Evolutionary conservation across 2,329 filamentous ascomycete genomes (phyloP).

Genomic region (Pseudomassariella vexata): DNA sequence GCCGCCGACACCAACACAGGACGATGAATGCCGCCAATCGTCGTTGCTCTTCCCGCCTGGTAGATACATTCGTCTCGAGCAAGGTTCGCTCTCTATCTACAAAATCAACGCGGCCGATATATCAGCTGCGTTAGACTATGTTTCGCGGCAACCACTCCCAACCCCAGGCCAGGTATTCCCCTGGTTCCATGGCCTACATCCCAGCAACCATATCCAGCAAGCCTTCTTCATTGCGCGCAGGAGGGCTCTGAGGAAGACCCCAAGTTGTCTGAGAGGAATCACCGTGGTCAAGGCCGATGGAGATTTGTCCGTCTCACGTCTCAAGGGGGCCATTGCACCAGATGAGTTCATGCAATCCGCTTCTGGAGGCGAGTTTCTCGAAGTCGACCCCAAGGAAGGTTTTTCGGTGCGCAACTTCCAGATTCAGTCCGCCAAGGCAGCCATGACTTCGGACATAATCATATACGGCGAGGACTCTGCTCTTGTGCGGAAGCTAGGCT

Average conservation of each 20-base stretch:
- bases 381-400: conserved; percentile 80
- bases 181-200: conserved; percentile 91
- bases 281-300: conserved; percentile 87
- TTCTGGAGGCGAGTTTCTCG: conserved; percentile 59
- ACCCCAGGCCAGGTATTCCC: conserved; percentile 85
- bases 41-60: conserved; percentile 74
- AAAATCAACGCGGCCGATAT: conserved; percentile 65
- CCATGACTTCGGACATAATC: conserved; percentile 84
- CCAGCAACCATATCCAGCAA: conserved; percentile 81
- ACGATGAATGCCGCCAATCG: conserved; percentile 47
- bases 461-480: conserved; percentile 75
- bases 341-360: conserved; percentile 66
- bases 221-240: conserved; percentile 81
- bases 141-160: conserved; percentile 74
- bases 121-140: conserved; percentile 67
- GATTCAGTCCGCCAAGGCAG: conserved; percentile 85
- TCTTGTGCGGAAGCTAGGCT: conserved; percentile 57
- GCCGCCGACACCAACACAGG: conserved; percentile 58
- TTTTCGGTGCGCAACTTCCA: conserved; percentile 98
- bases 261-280: conserved; percentile 72
- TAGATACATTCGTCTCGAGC: conserved; percentile 45
- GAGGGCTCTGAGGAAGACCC: conserved; percentile 63
- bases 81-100: conserved; percentile 59
- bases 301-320: conserved; percentile 63
- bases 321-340: conserved; percentile 83